A percentile compares a stretch with the other conserved stretches of the same genome.
Conservation (phyloP, 2,329 filamentous ascomycete genomes). For the Gliomastix tumulicola region DNA sequence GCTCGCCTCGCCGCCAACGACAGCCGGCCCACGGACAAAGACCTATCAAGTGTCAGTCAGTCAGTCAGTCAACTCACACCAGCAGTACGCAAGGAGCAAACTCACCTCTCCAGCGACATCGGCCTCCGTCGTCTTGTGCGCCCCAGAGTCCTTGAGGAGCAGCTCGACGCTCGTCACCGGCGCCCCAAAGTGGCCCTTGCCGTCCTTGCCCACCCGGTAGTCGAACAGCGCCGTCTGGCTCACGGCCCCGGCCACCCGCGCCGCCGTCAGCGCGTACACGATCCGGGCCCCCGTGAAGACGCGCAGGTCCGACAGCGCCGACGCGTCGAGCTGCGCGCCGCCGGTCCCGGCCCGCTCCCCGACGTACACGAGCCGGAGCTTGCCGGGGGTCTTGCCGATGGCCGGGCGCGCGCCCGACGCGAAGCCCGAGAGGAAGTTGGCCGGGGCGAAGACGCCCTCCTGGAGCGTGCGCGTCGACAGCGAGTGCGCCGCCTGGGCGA, state of each 20-base stretch:
- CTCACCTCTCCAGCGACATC: constrained; percentile 57
- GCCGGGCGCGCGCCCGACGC: constrained; percentile 49
- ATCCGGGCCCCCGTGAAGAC: constrained; percentile 74
- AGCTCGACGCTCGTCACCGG: constrained; percentile 77
- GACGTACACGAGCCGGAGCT: constrained; percentile 74
- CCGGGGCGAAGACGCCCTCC: constrained; percentile 62
- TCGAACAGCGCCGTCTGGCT: constrained; percentile 83
- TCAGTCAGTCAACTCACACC: not conserved
- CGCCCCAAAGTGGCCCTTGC: constrained; percentile 65
- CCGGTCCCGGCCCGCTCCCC: constrained; percentile 63
- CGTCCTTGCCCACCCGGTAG: constrained; percentile 54
- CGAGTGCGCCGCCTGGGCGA: constrained; percentile 64
- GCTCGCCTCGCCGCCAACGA: constrained; percentile 58
- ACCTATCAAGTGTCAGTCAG: constrained; percentile 39
- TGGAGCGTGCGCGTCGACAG: constrained; percentile 64
- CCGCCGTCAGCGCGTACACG: constrained; percentile 76
- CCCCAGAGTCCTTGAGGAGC: constrained; percentile 56
- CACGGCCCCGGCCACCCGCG: constrained; percentile 83
- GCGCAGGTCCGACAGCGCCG: constrained; percentile 71
- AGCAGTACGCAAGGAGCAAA: constrained; percentile 3
- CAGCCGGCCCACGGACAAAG: constrained; percentile 64
- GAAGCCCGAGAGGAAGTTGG: constrained; percentile 42
- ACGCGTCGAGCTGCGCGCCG: constrained; percentile 57
- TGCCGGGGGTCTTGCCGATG: constrained; percentile 58
- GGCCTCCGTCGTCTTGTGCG: constrained; percentile 57